phyloP scores from a whole-genome alignment of 805 yeast genomes.

The Candida silvicultrix region DNA sequence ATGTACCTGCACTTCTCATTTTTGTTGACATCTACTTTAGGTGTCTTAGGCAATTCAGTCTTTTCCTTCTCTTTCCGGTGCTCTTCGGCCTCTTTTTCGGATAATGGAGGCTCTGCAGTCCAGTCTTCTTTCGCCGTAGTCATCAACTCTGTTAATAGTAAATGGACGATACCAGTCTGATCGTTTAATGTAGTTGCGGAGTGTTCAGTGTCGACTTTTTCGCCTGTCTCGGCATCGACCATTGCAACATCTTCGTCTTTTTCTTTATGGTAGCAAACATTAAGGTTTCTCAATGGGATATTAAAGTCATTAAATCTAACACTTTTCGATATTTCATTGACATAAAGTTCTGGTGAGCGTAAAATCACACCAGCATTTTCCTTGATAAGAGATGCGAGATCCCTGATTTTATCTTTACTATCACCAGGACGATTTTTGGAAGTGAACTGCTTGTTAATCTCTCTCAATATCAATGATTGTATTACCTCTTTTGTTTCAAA shows the following conservation, averaged over 20 bases:
- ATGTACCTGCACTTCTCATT: constrained; percentile 60
- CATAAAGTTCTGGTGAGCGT: constrained; percentile 43
- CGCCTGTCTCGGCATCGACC: constrained; percentile 16
- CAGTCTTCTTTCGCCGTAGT: constrained; percentile 34
- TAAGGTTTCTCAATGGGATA: constrained; percentile 26
- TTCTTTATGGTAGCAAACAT: constrained; percentile 15
- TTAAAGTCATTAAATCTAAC: constrained; percentile 39
- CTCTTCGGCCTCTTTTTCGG: constrained; percentile 23
- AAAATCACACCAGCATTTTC: constrained; percentile 41
- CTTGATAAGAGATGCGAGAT: constrained; percentile 38
- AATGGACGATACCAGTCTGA: constrained; percentile 56
- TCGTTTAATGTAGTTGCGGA: constrained; percentile 11
- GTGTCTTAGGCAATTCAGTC: constrained; percentile 17
- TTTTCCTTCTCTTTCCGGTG: constrained; percentile 22
- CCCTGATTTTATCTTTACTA: constrained; percentile 31
- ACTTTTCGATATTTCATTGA: constrained; percentile 35
- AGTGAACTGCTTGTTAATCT: constrained; percentile 39
- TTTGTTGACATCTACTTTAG: constrained; percentile 31
- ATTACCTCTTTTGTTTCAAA: constrained; percentile 56
- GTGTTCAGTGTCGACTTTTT: constrained; percentile 7
- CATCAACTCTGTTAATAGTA: constrained; percentile 63
- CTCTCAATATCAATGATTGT: constrained; percentile 41
- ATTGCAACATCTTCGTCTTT: constrained; percentile 17
- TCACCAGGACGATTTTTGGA: constrained; percentile 23
- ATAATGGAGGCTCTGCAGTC: constrained; percentile 29